Conservation (phyloP, 495 filamentous ascomycete species). For the Sordaria brevicollis region DNA sequence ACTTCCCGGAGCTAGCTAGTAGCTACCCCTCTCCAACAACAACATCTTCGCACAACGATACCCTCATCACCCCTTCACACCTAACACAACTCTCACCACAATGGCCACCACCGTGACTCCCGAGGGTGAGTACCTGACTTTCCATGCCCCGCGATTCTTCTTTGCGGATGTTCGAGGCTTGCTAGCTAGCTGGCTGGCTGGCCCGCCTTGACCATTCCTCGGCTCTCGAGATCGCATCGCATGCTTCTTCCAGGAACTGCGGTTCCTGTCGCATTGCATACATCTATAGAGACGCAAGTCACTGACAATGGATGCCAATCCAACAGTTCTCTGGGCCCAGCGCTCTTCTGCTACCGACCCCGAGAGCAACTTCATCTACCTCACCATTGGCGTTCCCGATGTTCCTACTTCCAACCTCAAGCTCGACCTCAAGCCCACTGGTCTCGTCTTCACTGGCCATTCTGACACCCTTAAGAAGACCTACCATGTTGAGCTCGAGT, state of each 20-base stretch:
- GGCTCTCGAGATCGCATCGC: background rate
- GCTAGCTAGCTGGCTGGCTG: background rate
- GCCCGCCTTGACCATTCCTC: background rate
- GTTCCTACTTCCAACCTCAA: slow-evolving; percentile 58
- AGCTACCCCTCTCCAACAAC: slow-evolving; percentile 20
- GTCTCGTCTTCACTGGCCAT: slow-evolving; percentile 70
- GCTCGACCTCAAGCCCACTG: slow-evolving; percentile 67
- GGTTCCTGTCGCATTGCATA: background rate
- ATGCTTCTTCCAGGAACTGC: background rate
- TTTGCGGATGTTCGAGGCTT: background rate
- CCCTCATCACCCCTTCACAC: background rate
- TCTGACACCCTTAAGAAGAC: slow-evolving; percentile 69
- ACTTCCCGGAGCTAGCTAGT: background rate
- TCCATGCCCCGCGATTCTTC: background rate
- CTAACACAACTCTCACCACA: slow-evolving; percentile 1
- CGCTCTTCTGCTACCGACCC: slow-evolving; percentile 73
- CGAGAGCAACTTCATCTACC: slow-evolving; percentile 84
- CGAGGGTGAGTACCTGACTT: slow-evolving; percentile 14
- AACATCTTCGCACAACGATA: background rate
- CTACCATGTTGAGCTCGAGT: slow-evolving; percentile 78
- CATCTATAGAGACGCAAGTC: background rate
- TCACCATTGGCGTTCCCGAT: slow-evolving; percentile 80
- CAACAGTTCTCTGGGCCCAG: slow-evolving; percentile 89
- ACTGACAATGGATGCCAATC: background rate
- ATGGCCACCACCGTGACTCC: slow-evolving; percentile 21